These are phyloP conservation scores for Solanum neorickii DNA, from an alignment of 257 asterid species.

Conservation along the genomic window DNA sequence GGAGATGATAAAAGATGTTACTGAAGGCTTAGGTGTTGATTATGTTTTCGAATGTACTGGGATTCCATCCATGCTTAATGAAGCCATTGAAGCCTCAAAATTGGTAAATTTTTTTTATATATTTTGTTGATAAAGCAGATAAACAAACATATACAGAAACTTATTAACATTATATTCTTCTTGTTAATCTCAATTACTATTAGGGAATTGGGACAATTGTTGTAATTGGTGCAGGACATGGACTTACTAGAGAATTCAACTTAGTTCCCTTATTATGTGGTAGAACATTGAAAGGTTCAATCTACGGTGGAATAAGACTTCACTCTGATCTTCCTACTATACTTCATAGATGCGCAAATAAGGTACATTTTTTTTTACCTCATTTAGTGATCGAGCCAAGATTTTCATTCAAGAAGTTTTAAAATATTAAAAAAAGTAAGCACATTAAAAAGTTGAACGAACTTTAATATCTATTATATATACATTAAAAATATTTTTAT, in stretches of 20 bases:
- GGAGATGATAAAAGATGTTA: neutral
- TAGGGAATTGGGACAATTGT: conserved; percentile 23
- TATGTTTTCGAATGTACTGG: neutral
- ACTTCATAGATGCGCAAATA: conserved; percentile 46
- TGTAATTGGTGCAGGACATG: conserved; percentile 9
- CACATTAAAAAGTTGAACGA: no score
- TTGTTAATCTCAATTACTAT: neutral
- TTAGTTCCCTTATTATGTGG: conserved; percentile 46
- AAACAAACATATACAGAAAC: neutral
- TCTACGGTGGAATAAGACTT: conserved; percentile 54
- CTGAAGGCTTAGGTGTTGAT: neutral
- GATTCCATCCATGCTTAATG: neutral
- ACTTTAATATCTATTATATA: no score
- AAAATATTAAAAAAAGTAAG: no score
- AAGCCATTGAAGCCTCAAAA: neutral
- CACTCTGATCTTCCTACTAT: conserved; percentile 47
- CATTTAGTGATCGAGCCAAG: no score
- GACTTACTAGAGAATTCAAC: conserved; percentile 13
- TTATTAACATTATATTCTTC: neutral
- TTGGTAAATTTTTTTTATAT: no score
- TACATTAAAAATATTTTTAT: no score
- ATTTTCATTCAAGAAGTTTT: no score
- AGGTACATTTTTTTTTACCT: conserved; percentile 19
- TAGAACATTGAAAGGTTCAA: conserved; percentile 45
- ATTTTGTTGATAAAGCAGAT: no score